Evolutionary conservation across 2,329 filamentous ascomycete genomes (phyloP).

Genomic region (Escovopsis sp.): DNA sequence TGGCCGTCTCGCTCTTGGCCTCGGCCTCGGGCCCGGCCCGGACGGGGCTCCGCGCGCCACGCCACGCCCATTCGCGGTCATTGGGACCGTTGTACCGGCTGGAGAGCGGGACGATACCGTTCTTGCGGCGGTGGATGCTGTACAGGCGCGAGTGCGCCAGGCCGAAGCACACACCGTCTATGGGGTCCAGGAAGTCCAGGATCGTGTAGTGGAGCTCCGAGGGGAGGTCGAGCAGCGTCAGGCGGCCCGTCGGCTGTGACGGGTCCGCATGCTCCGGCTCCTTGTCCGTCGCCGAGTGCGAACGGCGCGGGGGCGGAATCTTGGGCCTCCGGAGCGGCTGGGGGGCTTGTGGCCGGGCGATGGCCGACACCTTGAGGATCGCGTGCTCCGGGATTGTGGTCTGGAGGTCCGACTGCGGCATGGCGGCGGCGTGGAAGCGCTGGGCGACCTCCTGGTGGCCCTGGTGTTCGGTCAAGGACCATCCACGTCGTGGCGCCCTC

Average conservation of each 20-base stretch:
- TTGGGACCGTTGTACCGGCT: constrained; percentile 45
- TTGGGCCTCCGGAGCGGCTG: constrained; percentile 18
- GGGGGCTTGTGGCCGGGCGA: constrained; percentile 6
- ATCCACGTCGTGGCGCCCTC: constrained; percentile 29
- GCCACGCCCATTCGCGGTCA: constrained; percentile 50
- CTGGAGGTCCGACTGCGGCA: constrained; percentile 14
- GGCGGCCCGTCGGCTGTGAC: constrained; percentile 26
- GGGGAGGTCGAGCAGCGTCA: constrained; percentile 38
- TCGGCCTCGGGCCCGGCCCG: constrained; percentile 11
- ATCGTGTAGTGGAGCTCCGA: constrained; percentile 45
- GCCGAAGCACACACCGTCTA: constrained; percentile 48
- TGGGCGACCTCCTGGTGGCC: constrained; percentile 14
- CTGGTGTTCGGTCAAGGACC: constrained; percentile 32
- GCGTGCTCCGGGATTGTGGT: constrained; percentile 22
- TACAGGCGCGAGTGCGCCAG: constrained; percentile 45
- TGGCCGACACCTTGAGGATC: constrained; percentile 7
- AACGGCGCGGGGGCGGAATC: constrained; percentile 35
- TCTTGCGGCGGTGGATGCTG: constrained; percentile 39
- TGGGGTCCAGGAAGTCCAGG: constrained; percentile 48
- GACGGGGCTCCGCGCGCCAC: constrained; percentile 33
- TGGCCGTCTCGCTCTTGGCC: no score
- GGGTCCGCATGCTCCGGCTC: constrained; percentile 37
- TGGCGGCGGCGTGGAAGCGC: constrained; percentile 8
- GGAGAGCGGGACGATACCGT: constrained; percentile 41
- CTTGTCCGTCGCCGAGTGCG: constrained; percentile 46